Evolutionary conservation across 495 filamentous ascomycete genomes (phyloP), one percentile per base, ranked within the genome.

Genomic region (Lasiosphaeris hirsuta): DNA sequence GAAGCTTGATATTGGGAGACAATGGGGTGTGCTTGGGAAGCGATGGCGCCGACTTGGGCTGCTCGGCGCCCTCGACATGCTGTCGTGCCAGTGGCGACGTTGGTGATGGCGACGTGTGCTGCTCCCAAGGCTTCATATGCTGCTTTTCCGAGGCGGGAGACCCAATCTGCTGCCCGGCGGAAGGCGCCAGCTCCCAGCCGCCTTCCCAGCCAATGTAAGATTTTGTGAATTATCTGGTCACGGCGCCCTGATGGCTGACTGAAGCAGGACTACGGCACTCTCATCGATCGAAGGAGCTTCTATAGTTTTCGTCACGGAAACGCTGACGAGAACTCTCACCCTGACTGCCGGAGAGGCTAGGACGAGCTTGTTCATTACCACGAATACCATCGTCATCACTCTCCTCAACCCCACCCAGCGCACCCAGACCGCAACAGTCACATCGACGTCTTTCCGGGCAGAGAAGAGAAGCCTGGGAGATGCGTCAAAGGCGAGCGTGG

Each of bases 341-440:
- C 38, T 40, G 6, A 50, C 42, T 18, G 34, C 53, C 7, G 59
- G 50, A 7, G 10, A 47, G 2, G 39, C 59, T 19, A 43, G 38
- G 15, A 65, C 60, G 19, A 57, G 35, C 7, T 23, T 61, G n/a
- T 14, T 63, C 17, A 35, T 50, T 13, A 43, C 23, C 1, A 68
- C 65, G 1, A 45, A 35, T 8, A 56, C 57, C 1, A 52, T 60
- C n/a, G 47, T 53, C 2, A 48, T 68, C 19, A 62, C 60, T 3
- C 14, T 60, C 13, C 10, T 63, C 43, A 55, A 65, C 33, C 60
- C 65, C 0, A 18, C 19, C 41, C 14, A 55, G 39, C 40, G 18
- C 17, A 64, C 61, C 3, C 52, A 64, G 43, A 58, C 60, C 7
- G 43, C 39, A 3, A 63, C 60, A 0, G 52, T 61, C 13, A 68